Evolutionary conservation across 108 stramenopile genomes (phyloP).

Genomic region (Mediolabrus comicus): DNA sequence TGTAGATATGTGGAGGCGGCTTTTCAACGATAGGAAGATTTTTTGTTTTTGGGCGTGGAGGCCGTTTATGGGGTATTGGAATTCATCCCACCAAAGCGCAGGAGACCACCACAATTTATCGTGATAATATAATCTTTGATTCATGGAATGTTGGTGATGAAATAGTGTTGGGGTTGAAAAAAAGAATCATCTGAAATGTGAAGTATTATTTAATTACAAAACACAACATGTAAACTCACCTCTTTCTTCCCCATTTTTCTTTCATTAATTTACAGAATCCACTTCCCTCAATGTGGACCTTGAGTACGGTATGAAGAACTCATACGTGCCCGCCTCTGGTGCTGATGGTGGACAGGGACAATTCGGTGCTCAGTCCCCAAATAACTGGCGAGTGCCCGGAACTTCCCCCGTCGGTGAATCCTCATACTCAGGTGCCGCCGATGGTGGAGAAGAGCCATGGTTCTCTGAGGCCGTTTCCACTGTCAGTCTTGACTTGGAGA

Average conservation of each 20-base stretch:
- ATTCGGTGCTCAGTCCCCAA: slow-evolving; percentile 88
- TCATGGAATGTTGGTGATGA: too few species aligned
- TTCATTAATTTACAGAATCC: slow-evolving; percentile 13
- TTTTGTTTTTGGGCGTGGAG: neutral
- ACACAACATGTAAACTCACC: neutral
- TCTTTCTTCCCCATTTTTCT: neutral
- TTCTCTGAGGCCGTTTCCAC: slow-evolving; percentile 91
- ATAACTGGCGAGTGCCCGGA: slow-evolving; percentile 88
- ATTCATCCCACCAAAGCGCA: neutral
- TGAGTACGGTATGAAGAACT: slow-evolving; percentile 84
- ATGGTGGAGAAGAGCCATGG: slow-evolving; percentile 93
- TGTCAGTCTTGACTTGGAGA: slow-evolving; percentile 82
- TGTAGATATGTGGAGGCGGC: neutral
- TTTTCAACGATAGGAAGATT: neutral
- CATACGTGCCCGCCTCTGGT: slow-evolving; percentile 67
- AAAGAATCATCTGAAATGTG: too few species aligned
- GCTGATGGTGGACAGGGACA: slow-evolving; percentile 90
- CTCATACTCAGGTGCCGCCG: slow-evolving; percentile 76
- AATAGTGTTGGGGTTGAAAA: too few species aligned
- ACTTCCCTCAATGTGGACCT: slow-evolving; percentile 62
- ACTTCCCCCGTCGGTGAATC: slow-evolving; percentile 85
- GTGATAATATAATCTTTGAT: neutral
- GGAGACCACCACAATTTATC: neutral
- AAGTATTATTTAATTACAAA: too few species aligned
- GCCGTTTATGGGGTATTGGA: neutral